phyloP scores from a whole-genome alignment of 352 stramenopile species.

The Phytophthora ramorum region DNA sequence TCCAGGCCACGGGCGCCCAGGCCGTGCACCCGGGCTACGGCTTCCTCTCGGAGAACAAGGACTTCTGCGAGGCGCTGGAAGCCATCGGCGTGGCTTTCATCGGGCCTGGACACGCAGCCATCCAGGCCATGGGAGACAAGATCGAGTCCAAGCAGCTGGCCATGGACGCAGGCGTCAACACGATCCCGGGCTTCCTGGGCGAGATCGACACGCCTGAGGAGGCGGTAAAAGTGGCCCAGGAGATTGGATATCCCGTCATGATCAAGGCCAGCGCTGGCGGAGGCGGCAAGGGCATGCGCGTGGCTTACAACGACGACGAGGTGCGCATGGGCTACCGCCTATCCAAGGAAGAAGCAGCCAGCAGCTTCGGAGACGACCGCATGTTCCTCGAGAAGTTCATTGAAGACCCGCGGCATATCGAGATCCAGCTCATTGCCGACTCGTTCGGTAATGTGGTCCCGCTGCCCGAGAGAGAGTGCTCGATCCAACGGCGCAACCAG shows the following conservation, averaged over 20 bases:
- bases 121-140: slow-evolving; percentile 95
- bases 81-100: slow-evolving; percentile 89
- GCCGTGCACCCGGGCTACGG: slow-evolving; percentile 96
- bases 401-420: slow-evolving; percentile 97
- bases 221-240: slow-evolving; percentile 84
- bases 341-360: slow-evolving; percentile 88
- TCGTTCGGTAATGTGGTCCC: slow-evolving; percentile 90
- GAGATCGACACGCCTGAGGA: slow-evolving; percentile 82
- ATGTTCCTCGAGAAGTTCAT: slow-evolving; percentile 98
- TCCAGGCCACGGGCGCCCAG: slow-evolving; percentile 89
- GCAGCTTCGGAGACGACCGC: slow-evolving; percentile 95
- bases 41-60: slow-evolving; percentile 95
- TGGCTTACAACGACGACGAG: slow-evolving; percentile 93
- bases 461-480: slow-evolving; percentile 96
- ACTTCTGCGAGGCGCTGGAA: slow-evolving; percentile 86
- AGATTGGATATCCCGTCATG: slow-evolving; percentile 98
- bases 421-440: slow-evolving; percentile 97
- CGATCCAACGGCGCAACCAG: slow-evolving; percentile 97
- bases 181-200: slow-evolving; percentile 95
- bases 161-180: slow-evolving; percentile 91
- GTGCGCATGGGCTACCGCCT: slow-evolving; percentile 86
- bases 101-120: slow-evolving; percentile 86
- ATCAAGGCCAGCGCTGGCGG: slow-evolving; percentile 97
- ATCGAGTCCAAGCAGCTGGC: slow-evolving; percentile 96
- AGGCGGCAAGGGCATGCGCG: slow-evolving; percentile 97